Evolutionary conservation across 805 yeast species (phyloP), one percentile per base, ranked within the genome.

Genomic region (Maudiozyma bulderi): DNA sequence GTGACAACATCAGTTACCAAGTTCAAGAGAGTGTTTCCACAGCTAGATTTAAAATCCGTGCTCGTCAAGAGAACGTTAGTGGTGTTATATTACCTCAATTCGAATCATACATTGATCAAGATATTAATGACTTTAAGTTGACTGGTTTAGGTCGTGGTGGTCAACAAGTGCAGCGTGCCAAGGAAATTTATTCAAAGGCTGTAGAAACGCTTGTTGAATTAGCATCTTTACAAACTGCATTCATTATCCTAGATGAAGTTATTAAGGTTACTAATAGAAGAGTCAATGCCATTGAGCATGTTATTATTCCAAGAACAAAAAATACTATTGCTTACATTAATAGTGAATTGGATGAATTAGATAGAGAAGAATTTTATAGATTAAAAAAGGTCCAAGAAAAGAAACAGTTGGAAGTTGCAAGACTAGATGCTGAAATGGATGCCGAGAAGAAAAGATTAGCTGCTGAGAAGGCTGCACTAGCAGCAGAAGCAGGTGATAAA

Each of bases 111-210:
- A 79, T 88, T 52, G 86, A 89, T 62, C 88, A 86, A 54, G 80
- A 81, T 9, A 86, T 87, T 65, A 91, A 91, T 62, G 99, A 93
- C 64, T 91, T 91, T 75, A 87, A 87, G 67, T 74, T 91, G 80
- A 91, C 98, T 5, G 99, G 99, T 58, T 75, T 91, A 57, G 99
- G 99, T 46, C 79, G 97, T 67, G 99, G 99, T 70, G 98, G 99
- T 55, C 98, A 91, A 70, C 98, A 91, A 67, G 95, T 91, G 48
- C 95, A 86, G 68, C 84, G 84, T 68, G 97, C 98, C 50, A 89
- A 90, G 69, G 78, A 79, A 56, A 95, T 93, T 28, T 93, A 93
- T 68, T 83, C 96, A 37, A 86, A 83, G 61, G 96, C 96, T 11
- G 97, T 93, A n/a, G 98, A 93, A 69, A 89, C 97, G 0, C 76